Percentiles rank a stretch among this genome's conserved stretches.
Conservation (phyloP, 192 early-diverging fungal genomes). For the Chytriomyces sp. region DNA sequence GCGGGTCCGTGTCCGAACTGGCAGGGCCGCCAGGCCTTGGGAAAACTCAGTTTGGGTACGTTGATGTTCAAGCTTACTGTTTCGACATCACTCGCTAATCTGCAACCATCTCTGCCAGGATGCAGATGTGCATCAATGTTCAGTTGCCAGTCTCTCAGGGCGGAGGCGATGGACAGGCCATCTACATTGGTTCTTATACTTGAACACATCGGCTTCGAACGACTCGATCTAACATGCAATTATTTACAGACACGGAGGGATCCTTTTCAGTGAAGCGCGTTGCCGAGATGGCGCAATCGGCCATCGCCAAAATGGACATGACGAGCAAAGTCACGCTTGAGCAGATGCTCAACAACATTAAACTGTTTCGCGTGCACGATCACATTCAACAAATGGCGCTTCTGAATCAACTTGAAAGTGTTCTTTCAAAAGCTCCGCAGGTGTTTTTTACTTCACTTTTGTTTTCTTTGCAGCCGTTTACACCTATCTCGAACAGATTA, state of each 20-base stretch:
- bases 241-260: conserved; percentile 53
- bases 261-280: conserved; percentile 46
- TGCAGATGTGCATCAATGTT: conserved; percentile 56
- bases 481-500: conserved; percentile 30
- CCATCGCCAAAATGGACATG: neutral
- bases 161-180: conserved; percentile 41
- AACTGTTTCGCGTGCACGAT: conserved; percentile 44
- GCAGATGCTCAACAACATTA: conserved; percentile 34
- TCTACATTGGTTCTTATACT: conserved; percentile 45
- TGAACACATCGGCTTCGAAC: neutral
- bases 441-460: conserved; percentile 18
- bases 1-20: conserved; percentile 54
- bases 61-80: neutral
- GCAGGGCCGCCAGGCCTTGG: conserved; percentile 57
- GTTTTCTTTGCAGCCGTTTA: neutral
- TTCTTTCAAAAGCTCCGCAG: conserved; percentile 26
- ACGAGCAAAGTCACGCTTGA: conserved; percentile 13
- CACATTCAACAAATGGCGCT: conserved; percentile 42
- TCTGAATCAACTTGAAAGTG: conserved; percentile 35
- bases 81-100: neutral
- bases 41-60: conserved; percentile 60
- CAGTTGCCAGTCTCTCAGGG: conserved; percentile 36
- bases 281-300: conserved; percentile 40
- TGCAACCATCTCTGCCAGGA: conserved; percentile 28
- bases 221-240: neutral